Base-by-base conservation (phyloP, 208 protist genomes). In the Balamuthia mandrillaris region DNA sequence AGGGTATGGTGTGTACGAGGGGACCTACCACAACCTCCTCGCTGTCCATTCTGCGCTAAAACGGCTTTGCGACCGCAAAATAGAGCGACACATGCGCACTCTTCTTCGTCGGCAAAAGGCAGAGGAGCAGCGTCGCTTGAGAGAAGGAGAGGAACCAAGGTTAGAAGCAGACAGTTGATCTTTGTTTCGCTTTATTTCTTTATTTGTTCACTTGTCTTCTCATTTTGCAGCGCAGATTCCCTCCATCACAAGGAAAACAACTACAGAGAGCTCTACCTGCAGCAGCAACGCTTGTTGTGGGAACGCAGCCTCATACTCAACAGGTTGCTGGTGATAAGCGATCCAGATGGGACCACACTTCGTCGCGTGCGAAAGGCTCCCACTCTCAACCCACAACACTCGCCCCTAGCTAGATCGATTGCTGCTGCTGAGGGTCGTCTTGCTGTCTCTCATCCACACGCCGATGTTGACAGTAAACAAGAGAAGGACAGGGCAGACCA, bases 1-100 rank as follows among this genome's bases (percentile, higher is more conserved):
- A n/a, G n/a, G n/a, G n/a, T n/a, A n/a, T n/a, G n/a, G n/a, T n/a
- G n/a, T 1, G 70, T 79, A 60, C 29, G 70, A 39, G 47, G 70
- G 70, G 47, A 79, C 70, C 45, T 79, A 79, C 31, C 70, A 79
- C 70, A 79, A 79, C 47, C 42, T 79, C 47, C 45, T 79, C 31
- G 70, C 70, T 2, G 29, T 79, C 33, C 42, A 79, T 49, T 60
- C 45, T 0, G 52, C 70, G 0, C 3, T 31, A 6, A 21, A 27
- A 18, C 45, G 70, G 29, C 14, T 29, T 33, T 37, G 27, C 0
- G 31, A 52, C 3, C 70, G 70, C 29, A 24, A 14, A 9, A 33
- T 33, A 16, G 70, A 3, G 4, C 47, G 47, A 18, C 70, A 58
- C 7, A 16, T 77, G 14, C 7, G 31, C 24, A 3, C 52, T 3